Percentiles rank a stretch among this genome's conserved stretches.
Evolutionary conservation across 2,329 filamentous ascomycete genomes (phyloP).

Genomic region (Dothideomycetes sp.): DNA sequence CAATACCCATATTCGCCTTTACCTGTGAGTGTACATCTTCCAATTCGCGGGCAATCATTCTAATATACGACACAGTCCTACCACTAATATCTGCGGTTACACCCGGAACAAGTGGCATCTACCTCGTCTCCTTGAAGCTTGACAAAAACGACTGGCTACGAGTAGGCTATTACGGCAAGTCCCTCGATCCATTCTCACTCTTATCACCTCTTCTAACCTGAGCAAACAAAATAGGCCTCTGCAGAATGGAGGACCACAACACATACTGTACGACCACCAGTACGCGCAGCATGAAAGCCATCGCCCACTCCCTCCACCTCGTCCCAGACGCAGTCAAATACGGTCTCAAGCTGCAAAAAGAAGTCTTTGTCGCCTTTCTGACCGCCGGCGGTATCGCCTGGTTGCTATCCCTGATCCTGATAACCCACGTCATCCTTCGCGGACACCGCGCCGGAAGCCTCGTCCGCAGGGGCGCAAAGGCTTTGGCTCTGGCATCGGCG

Average conservation of each 20-base stretch:
- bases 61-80: slow-evolving; percentile 8
- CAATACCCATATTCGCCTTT: slow-evolving; percentile 16
- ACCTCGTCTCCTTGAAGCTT: slow-evolving; percentile 10
- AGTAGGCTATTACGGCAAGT: slow-evolving; percentile 15
- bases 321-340: too few species aligned
- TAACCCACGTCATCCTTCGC: slow-evolving; percentile 13
- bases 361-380: slow-evolving; percentile 16
- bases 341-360: slow-evolving; percentile 11
- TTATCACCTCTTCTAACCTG: neutral
- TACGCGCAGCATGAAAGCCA: too few species aligned
- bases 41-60: neutral
- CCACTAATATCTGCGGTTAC: slow-evolving; percentile 14
- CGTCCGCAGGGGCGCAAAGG: slow-evolving; percentile 4
- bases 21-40: slow-evolving; percentile 7
- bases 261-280: slow-evolving; percentile 8
- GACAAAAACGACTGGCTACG: slow-evolving; percentile 6
- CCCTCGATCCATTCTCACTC: neutral
- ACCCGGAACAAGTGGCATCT: slow-evolving; percentile 6
- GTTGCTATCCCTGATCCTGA: slow-evolving; percentile 12
- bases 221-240: too few species aligned
- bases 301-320: too few species aligned
- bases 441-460: slow-evolving; percentile 9
- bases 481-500: slow-evolving; percentile 6
- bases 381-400: slow-evolving; percentile 16
- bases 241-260: neutral